These are phyloP conservation scores for Starmera pachycereana DNA, from an alignment of 805 yeast genomes.

Conservation along the genomic window DNA sequence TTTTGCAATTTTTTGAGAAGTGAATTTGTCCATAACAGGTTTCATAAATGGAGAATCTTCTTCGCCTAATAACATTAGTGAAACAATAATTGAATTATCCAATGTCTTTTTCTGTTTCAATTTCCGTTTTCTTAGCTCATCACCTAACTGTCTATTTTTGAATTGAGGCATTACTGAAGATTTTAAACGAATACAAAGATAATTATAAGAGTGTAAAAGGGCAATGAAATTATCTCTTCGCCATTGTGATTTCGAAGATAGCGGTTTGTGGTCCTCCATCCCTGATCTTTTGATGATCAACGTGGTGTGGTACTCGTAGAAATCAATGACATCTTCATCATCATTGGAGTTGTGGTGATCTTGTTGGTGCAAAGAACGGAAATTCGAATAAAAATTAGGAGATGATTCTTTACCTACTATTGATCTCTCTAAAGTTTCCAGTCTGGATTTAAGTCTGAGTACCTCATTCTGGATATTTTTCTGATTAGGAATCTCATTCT, in stretches of 20 bases:
- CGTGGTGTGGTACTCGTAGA: conserved; percentile 11
- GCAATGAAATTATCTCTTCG: conserved; percentile 14
- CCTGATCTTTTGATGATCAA: conserved; percentile 16
- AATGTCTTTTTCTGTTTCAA: not conserved
- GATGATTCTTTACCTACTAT: too few relatives aligned
- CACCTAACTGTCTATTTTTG: conserved; percentile 6
- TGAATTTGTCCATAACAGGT: not conserved
- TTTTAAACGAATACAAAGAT: conserved; percentile 5
- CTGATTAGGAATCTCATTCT: too few relatives aligned
- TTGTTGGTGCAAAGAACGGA: too few relatives aligned
- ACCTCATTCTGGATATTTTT: too few relatives aligned
- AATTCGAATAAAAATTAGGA: too few relatives aligned
- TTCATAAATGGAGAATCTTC: not conserved
- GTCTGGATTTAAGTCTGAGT: too few relatives aligned
- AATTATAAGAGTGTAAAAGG: conserved; percentile 14
- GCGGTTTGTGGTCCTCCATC: conserved; percentile 18
- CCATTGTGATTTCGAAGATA: conserved; percentile 9
- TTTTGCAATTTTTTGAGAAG: not conserved
- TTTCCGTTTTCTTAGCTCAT: not conserved
- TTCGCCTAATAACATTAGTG: not conserved
- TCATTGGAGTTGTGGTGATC: not conserved
- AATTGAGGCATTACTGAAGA: too few relatives aligned
- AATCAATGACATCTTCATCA: conserved; percentile 10
- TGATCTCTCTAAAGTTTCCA: too few relatives aligned
- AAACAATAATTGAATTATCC: not conserved